Conservation (phyloP, 2,329 filamentous ascomycete genomes). For the Xylariaceae sp. region DNA sequence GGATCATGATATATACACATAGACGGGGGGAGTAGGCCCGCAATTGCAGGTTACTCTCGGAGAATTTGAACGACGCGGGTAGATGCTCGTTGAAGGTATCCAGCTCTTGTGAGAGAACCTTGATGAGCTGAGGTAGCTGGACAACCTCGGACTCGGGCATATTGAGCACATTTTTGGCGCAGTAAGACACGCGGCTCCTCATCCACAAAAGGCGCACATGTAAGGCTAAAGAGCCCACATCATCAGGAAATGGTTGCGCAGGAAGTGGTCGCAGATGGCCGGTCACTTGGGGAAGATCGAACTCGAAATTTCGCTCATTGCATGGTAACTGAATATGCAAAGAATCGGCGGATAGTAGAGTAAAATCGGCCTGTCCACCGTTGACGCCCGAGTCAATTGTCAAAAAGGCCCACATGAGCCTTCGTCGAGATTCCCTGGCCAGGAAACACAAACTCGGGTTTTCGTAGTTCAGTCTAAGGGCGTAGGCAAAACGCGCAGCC, state of each 20-base stretch:
- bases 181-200: conserved; percentile 51
- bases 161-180: conserved; percentile 43
- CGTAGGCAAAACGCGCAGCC: conserved; percentile 46
- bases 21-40: conserved; percentile 55
- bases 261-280: conserved; percentile 44
- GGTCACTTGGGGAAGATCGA: conserved; percentile 53
- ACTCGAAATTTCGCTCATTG: conserved; percentile 52
- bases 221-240: conserved; percentile 52
- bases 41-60: conserved; percentile 52
- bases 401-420: conserved; percentile 46
- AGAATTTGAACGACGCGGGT: conserved; percentile 54
- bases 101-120: conserved; percentile 44
- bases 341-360: conserved; percentile 41
- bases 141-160: conserved; percentile 43
- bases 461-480: conserved; percentile 47
- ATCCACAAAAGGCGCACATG: conserved; percentile 55
- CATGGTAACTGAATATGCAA: conserved; percentile 47
- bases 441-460: conserved; percentile 42
- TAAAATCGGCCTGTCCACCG: conserved; percentile 44
- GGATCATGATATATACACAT: conserved; percentile 57
- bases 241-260: conserved; percentile 46
- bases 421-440: conserved; percentile 32
- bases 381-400: conserved; percentile 47
- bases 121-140: conserved; percentile 44
- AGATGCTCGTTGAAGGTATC: conserved; percentile 50